Evolutionary conservation across 2,329 filamentous ascomycete genomes (phyloP).

Genomic region (Phaeophleospora eucalypticola): DNA sequence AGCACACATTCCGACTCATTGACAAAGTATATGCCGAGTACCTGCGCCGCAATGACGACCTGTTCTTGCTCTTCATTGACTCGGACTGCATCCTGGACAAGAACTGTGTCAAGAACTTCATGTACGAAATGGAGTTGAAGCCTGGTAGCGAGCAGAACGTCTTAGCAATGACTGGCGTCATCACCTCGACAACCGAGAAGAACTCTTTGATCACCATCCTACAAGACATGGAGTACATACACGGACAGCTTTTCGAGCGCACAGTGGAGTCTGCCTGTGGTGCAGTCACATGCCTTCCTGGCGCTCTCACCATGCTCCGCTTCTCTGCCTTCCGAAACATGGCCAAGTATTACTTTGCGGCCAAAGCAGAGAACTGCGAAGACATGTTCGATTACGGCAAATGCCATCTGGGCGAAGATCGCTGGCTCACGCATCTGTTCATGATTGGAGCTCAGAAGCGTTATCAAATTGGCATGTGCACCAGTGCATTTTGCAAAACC

Average conservation of each 20-base stretch:
- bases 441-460: constrained; percentile 94
- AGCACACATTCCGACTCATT: constrained; percentile 86
- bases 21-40: constrained; percentile 89
- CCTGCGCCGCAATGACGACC: constrained; percentile 78
- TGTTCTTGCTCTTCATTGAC: constrained; percentile 96
- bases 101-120: constrained; percentile 91
- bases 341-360: constrained; percentile 97
- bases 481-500: constrained; percentile 95
- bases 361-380: constrained; percentile 91
- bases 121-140: constrained; percentile 97
- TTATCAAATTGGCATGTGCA: constrained; percentile 97
- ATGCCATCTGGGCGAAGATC: constrained; percentile 89
- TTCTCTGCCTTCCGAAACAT: constrained; percentile 95
- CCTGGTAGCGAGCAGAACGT: constrained; percentile 88
- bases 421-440: constrained; percentile 96
- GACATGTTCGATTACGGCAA: constrained; percentile 97
- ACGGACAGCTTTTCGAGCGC: constrained; percentile 92
- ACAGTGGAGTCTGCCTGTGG: constrained; percentile 94
- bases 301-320: constrained; percentile 89
- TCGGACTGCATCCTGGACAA: constrained; percentile 92
- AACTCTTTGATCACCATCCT: constrained; percentile 86
- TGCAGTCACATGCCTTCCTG: constrained; percentile 88
- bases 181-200: constrained; percentile 86
- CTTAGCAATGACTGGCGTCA: constrained; percentile 96
- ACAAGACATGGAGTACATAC: constrained; percentile 97